These are phyloP conservation scores for Phanerodontia chrysosporium DNA, from an alignment of 768 basidiomycete genomes.

Conservation along the genomic window DNA sequence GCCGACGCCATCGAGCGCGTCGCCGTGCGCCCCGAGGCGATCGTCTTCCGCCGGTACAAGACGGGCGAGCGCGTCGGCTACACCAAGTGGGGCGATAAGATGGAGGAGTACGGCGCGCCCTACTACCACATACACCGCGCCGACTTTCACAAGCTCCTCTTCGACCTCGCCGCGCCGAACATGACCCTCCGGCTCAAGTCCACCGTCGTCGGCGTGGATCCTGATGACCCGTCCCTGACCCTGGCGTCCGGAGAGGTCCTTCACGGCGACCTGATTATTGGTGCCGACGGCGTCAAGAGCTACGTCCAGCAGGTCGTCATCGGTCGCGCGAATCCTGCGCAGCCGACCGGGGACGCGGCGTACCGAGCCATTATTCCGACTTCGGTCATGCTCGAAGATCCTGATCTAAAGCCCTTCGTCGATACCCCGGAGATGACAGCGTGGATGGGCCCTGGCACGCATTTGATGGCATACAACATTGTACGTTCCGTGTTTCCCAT, in stretches of 20 bases:
- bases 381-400: slow-evolving; percentile 41
- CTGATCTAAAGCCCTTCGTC: slow-evolving; percentile 45
- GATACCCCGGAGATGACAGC: slow-evolving; percentile 49
- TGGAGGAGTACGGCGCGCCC: slow-evolving; percentile 32
- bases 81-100: slow-evolving; percentile 30
- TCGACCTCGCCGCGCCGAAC: slow-evolving; percentile 29
- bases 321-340: slow-evolving; percentile 36
- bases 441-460: slow-evolving; percentile 55
- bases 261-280: slow-evolving; percentile 33
- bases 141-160: slow-evolving; percentile 38
- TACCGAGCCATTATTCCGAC: slow-evolving; percentile 54
- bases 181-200: slow-evolving; percentile 31
- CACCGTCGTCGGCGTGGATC: slow-evolving; percentile 27
- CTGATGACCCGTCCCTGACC: slow-evolving; percentile 31
- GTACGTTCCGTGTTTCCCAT: slow-evolving; percentile 23
- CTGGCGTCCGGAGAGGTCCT: slow-evolving; percentile 33
- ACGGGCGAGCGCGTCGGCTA: slow-evolving; percentile 35
- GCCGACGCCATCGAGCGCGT: slow-evolving; percentile 25
- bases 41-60: slow-evolving; percentile 34
- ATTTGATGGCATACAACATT: slow-evolving; percentile 43
- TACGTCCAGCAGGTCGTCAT: slow-evolving; percentile 46
- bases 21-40: slow-evolving; percentile 33
- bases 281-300: slow-evolving; percentile 45
- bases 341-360: slow-evolving; percentile 58
- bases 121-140: slow-evolving; percentile 42